Conservation (phyloP, 1,139 yeast species). For the Taiozyma sp. region DNA sequence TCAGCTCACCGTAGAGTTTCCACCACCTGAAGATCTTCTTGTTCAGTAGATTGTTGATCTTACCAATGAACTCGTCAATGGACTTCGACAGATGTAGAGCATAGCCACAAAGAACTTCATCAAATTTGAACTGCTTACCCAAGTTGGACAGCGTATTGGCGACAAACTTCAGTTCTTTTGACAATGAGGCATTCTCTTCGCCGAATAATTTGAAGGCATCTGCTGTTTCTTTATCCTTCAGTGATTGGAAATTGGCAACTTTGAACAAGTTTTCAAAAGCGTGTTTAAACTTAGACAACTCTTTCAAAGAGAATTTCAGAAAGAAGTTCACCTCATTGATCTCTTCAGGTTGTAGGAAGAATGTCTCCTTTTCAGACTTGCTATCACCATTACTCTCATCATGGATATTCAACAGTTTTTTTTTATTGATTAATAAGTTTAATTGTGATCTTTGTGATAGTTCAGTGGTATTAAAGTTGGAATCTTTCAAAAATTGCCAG, state of each 20-base stretch:
- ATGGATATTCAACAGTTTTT: conserved; percentile 13
- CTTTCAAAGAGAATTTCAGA: conserved; percentile 45
- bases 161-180: conserved; percentile 20
- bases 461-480: conserved; percentile 30
- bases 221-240: conserved; percentile 39
- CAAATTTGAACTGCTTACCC: conserved; percentile 18
- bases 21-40: conserved; percentile 48
- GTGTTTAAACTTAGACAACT: conserved; percentile 34
- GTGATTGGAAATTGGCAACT: conserved; percentile 35
- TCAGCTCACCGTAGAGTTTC: conserved; percentile 32
- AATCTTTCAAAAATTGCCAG: conserved; percentile 40
- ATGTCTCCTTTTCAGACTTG: conserved; percentile 8
- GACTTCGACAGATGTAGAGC: conserved; percentile 23
- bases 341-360: conserved; percentile 33
- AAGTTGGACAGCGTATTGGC: conserved; percentile 9
- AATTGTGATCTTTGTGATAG: conserved; percentile 29
- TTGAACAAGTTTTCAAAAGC: conserved; percentile 37
- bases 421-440: conserved; percentile 29
- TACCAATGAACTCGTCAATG: conserved; percentile 33
- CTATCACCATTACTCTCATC: not conserved
- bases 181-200: conserved; percentile 22
- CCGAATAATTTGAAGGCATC: conserved; percentile 21
- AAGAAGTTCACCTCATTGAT: conserved; percentile 51
- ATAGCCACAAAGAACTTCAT: conserved; percentile 18
- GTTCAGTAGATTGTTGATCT: conserved; percentile 34